Evolutionary conservation across 257 asterid genomes (phyloP).

Genomic region (Oldenlandia corymbosa): DNA sequence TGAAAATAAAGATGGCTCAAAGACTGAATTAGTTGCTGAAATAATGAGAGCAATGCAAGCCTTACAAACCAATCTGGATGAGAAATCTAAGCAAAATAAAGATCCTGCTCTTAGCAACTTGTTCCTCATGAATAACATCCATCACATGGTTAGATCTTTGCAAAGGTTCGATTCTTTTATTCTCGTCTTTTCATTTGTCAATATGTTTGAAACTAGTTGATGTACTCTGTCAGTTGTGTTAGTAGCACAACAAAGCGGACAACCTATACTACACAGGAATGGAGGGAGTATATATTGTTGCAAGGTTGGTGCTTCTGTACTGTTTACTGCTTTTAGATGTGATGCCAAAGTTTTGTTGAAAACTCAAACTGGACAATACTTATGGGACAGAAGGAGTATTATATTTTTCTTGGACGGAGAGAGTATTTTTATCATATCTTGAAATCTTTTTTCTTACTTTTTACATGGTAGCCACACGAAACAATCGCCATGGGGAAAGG

Average conservation of each 20-base stretch:
- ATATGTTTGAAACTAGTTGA: constrained; percentile 7
- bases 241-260: too few species aligned
- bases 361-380: constrained; percentile 40
- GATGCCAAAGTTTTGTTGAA: constrained; percentile 97
- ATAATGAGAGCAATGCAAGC: constrained; percentile 99
- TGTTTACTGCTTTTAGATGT: constrained; percentile 59
- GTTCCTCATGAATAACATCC: constrained; percentile 96
- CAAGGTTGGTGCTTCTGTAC: constrained; percentile 13
- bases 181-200: constrained; percentile 8
- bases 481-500: neutral
- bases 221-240: too few species aligned
- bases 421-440: too few species aligned
- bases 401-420: too few species aligned
- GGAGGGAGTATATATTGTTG: constrained; percentile 12
- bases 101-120: constrained; percentile 78
- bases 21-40: constrained; percentile 87
- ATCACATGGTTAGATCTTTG: constrained; percentile 98
- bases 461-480: neutral
- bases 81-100: constrained; percentile 93
- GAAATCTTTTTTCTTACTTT: too few species aligned
- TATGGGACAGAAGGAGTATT: too few species aligned
- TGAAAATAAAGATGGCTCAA: constrained; percentile 58
- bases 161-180: constrained; percentile 58
- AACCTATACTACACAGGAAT: too few species aligned
- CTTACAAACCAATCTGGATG: constrained; percentile 94